Evolutionary conservation across 2,329 filamentous ascomycete genomes (phyloP).

Genomic region (Colletotrichum sp.): DNA sequence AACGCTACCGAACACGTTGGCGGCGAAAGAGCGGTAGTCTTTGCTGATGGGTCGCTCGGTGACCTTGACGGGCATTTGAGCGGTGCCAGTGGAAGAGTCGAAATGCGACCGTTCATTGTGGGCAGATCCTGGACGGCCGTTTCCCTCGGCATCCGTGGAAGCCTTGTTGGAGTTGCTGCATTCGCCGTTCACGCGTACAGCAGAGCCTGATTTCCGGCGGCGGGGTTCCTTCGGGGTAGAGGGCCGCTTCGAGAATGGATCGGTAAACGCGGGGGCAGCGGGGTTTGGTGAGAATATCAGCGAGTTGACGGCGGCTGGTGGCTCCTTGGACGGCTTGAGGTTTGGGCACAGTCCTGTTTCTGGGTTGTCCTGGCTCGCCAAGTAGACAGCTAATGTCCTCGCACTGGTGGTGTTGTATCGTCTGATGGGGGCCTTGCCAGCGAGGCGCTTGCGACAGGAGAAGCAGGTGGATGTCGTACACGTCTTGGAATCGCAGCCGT

Average conservation of each 20-base stretch:
- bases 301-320: conserved; percentile 50
- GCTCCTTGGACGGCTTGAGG: conserved; percentile 45
- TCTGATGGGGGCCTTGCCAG: conserved; percentile 72
- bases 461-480: conserved; percentile 83
- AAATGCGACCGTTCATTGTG: conserved; percentile 17
- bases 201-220: conserved; percentile 1
- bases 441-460: conserved; percentile 73
- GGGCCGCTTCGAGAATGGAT: conserved; percentile 14
- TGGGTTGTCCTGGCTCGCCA: conserved; percentile 81
- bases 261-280: conserved; percentile 23
- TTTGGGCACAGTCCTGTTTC: conserved; percentile 70
- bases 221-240: conserved; percentile 1
- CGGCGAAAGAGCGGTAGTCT: conserved; percentile 65
- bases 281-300: conserved; percentile 49
- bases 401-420: conserved; percentile 84
- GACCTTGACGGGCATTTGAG: conserved; percentile 35
- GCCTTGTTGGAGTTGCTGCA: not conserved
- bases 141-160: not conserved
- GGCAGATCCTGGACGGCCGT: not conserved
- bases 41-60: conserved; percentile 53
- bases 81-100: conserved; percentile 16
- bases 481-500: conserved; percentile 73
- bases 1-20: conserved; percentile 68
- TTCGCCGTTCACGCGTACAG: not conserved
- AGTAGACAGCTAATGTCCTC: conserved; percentile 77